Evolutionary conservation across 331 rosid genomes (phyloP).

Genomic region (Saraca asoca): DNA sequence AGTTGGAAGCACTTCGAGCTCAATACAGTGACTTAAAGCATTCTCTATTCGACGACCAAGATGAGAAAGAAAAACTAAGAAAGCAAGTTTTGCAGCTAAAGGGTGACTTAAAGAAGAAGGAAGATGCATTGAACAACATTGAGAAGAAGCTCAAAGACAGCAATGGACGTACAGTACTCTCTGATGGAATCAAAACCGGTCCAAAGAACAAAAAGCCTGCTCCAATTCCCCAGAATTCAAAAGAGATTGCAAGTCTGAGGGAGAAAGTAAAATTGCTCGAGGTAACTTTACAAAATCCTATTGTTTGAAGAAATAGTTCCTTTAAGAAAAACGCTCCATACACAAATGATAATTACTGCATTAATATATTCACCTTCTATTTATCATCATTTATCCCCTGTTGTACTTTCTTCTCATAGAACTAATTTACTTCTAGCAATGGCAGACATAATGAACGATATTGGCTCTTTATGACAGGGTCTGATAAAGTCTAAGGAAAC

Average conservation of each 20-base stretch:
- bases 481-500: slow-evolving; percentile 64
- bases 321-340: slow-evolving; percentile 21
- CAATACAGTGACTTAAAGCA: slow-evolving; percentile 56
- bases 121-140: slow-evolving; percentile 47
- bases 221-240: slow-evolving; percentile 49
- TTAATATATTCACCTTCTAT: slow-evolving; percentile 19
- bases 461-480: slow-evolving; percentile 51
- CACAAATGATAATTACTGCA: slow-evolving; percentile 28
- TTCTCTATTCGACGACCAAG: slow-evolving; percentile 60
- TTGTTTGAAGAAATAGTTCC: slow-evolving; percentile 10
- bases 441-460: slow-evolving; percentile 16
- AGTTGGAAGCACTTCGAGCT: slow-evolving; percentile 58
- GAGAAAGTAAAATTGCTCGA: slow-evolving; percentile 78
- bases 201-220: slow-evolving; percentile 47
- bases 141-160: slow-evolving; percentile 74
- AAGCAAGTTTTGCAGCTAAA: slow-evolving; percentile 64
- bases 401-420: slow-evolving; percentile 14
- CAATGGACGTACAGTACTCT: slow-evolving; percentile 43
- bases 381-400: not conserved
- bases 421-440: slow-evolving; percentile 17
- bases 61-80: slow-evolving; percentile 71
- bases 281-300: slow-evolving; percentile 52
- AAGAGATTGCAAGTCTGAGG: slow-evolving; percentile 66
- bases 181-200: slow-evolving; percentile 48
- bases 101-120: slow-evolving; percentile 73